phyloP scores from a whole-genome alignment of 2,329 filamentous ascomycete genomes.

The Fusarium pseudograminearum region DNA sequence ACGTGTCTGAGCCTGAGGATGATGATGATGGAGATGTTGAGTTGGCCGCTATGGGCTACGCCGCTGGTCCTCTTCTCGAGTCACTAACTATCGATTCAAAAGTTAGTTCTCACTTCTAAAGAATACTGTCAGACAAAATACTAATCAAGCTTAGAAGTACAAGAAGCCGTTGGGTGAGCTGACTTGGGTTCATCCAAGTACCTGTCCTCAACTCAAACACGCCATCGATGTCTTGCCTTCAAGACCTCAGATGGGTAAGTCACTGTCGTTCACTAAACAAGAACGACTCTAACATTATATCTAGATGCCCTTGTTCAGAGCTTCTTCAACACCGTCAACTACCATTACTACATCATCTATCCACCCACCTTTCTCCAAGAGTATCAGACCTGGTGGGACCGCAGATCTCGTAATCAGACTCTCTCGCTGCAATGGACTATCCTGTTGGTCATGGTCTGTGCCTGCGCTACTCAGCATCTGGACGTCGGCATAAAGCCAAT shows the following conservation, averaged over 20 bases:
- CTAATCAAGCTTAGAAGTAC: conserved; percentile 7
- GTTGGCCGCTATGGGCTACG: conserved; percentile 53
- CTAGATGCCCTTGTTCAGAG: conserved; percentile 53
- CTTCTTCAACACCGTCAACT: conserved; percentile 54
- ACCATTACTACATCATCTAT: conserved; percentile 55
- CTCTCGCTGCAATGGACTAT: conserved; percentile 54
- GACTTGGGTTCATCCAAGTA: conserved; percentile 33
- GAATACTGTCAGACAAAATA: neutral
- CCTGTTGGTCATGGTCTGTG: conserved; percentile 54
- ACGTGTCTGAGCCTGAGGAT: conserved; percentile 39
- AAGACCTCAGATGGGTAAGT: conserved; percentile 51
- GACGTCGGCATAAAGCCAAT: conserved; percentile 47
- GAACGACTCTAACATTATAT: neutral
- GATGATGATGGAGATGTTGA: conserved; percentile 47
- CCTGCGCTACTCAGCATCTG: conserved; percentile 52
- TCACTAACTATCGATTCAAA: conserved; percentile 42
- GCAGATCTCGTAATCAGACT: conserved; percentile 43
- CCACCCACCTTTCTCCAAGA: conserved; percentile 52
- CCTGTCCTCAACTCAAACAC: conserved; percentile 50
- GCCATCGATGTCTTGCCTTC: conserved; percentile 50
- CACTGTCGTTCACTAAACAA: neutral
- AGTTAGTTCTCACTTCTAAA: conserved; percentile 23
- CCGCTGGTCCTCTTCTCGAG: conserved; percentile 49
- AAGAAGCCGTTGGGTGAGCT: conserved; percentile 35
- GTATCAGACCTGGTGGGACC: conserved; percentile 52